phyloP scores from a whole-genome alignment of 2,329 filamentous ascomycete genomes.

The Aspergillus fischeri region DNA sequence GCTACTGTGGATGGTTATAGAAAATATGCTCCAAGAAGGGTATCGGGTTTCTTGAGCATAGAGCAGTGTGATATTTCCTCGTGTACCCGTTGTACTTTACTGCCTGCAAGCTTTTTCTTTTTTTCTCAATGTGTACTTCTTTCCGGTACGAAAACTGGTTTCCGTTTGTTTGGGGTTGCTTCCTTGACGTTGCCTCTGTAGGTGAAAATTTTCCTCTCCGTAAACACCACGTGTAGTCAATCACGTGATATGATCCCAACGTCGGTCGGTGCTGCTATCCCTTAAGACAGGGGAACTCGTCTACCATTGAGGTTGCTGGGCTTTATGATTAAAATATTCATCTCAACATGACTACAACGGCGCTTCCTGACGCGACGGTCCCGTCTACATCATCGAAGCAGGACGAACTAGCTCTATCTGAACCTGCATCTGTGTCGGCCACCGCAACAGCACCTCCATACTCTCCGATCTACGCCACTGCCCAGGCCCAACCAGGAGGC shows the following conservation, averaged over 20 bases:
- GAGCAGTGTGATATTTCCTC: slow-evolving; percentile 40
- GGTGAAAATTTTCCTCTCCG: not conserved
- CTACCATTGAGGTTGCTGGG: not conserved
- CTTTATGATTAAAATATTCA: not conserved
- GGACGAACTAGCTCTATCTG: not conserved
- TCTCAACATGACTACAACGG: not conserved
- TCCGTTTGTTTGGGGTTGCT: not conserved
- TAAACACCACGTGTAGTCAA: not conserved
- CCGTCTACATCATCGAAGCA: not conserved
- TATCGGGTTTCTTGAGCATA: slow-evolving; percentile 42
- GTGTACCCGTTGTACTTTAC: slow-evolving; percentile 48
- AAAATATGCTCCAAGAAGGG: slow-evolving; percentile 44
- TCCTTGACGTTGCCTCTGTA: not conserved
- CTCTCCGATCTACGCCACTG: slow-evolving; percentile 26
- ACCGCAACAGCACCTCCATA: slow-evolving; percentile 31
- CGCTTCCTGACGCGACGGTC: not conserved
- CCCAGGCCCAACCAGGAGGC: slow-evolving; percentile 10
- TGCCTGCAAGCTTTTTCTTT: slow-evolving; percentile 43
- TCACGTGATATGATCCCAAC: not conserved
- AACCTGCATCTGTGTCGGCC: slow-evolving; percentile 14
- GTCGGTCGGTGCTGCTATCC: not conserved
- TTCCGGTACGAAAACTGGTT: slow-evolving; percentile 3
- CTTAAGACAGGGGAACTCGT: not conserved
- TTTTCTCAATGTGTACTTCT: slow-evolving; percentile 29
- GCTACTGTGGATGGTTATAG: slow-evolving; percentile 32